phyloP scores from a whole-genome alignment of 331 rosid species.

The Stylosanthes scabra region DNA sequence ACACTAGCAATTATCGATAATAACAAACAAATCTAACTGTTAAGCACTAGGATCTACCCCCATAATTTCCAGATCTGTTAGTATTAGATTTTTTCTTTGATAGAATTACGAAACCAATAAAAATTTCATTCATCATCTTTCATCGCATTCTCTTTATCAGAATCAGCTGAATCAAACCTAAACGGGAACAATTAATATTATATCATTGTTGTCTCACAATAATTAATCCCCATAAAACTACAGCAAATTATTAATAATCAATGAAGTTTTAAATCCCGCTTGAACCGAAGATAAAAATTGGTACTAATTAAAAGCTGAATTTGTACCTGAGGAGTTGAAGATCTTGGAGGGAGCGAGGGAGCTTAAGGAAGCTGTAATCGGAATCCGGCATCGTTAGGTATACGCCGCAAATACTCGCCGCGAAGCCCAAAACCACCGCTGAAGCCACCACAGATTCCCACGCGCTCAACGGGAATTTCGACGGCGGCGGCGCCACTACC shows the following conservation, averaged over 20 bases:
- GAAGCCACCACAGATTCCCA: slow-evolving; percentile 76
- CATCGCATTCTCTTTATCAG: neutral
- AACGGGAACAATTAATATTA: too few relatives aligned
- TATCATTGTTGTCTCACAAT: neutral
- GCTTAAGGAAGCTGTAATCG: slow-evolving; percentile 97
- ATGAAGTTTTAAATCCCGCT: neutral
- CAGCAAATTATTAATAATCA: slow-evolving; percentile 7
- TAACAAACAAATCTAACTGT: neutral
- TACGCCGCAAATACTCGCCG: slow-evolving; percentile 62
- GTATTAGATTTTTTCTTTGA: neutral
- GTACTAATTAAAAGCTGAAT: neutral
- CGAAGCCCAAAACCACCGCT: slow-evolving; percentile 63
- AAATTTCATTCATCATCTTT: neutral
- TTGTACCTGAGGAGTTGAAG: slow-evolving; percentile 80
- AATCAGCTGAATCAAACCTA: neutral
- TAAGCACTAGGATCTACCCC: slow-evolving; percentile 22
- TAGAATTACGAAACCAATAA: neutral
- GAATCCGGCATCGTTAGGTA: slow-evolving; percentile 93
- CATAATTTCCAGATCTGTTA: slow-evolving; percentile 35
- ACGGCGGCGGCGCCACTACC: slow-evolving; percentile 6
- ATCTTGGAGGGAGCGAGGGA: slow-evolving; percentile 85
- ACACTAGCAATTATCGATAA: neutral
- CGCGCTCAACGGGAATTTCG: slow-evolving; percentile 63
- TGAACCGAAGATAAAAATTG: neutral
- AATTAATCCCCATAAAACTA: neutral